Evolutionary conservation across 164 flowering plant species (phyloP).

Genomic region (Warburgia ugandensis): DNA sequence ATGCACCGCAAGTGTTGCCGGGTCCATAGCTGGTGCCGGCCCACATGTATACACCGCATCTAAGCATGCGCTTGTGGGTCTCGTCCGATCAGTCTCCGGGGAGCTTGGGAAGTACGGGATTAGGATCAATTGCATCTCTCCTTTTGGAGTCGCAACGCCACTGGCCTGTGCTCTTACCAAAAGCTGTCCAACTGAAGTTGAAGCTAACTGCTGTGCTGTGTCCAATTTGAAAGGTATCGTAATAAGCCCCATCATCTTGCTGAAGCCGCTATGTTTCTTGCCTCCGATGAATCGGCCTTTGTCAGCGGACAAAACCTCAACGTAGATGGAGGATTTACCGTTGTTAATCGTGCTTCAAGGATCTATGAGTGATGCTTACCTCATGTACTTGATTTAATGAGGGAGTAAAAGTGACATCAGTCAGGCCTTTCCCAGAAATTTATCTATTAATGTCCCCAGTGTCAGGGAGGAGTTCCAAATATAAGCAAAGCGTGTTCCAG

Average conservation of each 20-base stretch:
- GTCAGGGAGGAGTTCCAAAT: no score
- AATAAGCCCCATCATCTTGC: background rate
- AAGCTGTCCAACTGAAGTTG: background rate
- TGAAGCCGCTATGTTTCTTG: conserved; percentile 1
- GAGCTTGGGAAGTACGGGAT: conserved; percentile 20
- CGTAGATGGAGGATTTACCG: background rate
- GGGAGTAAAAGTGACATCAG: no score
- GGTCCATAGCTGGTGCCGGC: conserved; percentile 34
- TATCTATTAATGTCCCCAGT: no score
- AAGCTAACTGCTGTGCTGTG: background rate
- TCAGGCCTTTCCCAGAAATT: no score
- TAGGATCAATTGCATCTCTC: conserved; percentile 17
- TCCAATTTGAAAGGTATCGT: background rate
- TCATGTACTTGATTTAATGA: no score
- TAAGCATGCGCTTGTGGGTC: conserved; percentile 15
- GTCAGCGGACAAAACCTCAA: background rate
- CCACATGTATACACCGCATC: conserved; percentile 17
- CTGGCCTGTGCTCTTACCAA: conserved; percentile 1
- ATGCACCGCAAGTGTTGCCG: conserved; percentile 62
- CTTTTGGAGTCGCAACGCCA: conserved; percentile 17
- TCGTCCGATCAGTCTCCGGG: conserved; percentile 5
- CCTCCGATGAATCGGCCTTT: background rate
- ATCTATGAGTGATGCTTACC: background rate
- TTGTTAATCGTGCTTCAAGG: background rate
- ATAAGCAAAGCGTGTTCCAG: no score